Conservation (phyloP, 495 filamentous ascomycete genomes). For the Podospora pseudocomata region DNA sequence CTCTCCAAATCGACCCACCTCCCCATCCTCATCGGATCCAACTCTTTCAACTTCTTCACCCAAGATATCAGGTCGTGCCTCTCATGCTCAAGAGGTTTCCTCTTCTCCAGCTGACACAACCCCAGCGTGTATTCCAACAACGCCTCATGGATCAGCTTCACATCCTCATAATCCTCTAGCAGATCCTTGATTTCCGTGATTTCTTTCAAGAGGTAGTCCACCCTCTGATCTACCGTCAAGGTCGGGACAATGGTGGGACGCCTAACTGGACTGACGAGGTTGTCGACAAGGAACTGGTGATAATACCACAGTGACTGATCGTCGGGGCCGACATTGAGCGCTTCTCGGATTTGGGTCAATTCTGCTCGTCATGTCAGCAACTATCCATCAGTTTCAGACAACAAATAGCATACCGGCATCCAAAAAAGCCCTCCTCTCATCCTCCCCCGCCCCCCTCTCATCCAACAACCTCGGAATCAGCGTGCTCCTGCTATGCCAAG, state of each 20-base stretch:
- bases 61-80: conserved; percentile 52
- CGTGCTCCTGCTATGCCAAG: conserved; percentile 87
- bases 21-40: conserved; percentile 68
- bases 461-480: conserved; percentile 72
- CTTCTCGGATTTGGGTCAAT: conserved; percentile 67
- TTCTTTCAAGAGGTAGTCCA: conserved; percentile 63
- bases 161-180: conserved; percentile 67
- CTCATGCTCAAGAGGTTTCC: conserved; percentile 35
- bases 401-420: conserved; percentile 57
- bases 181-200: conserved; percentile 68
- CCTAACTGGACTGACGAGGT: conserved; percentile 39
- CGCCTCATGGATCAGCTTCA: conserved; percentile 77
- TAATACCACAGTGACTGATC: conserved; percentile 98
- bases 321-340: conserved; percentile 78
- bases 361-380: conserved; percentile 42
- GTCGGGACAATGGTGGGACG: conserved; percentile 59
- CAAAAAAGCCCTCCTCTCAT: conserved; percentile 61
- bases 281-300: conserved; percentile 76
- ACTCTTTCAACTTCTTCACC: conserved; percentile 57
- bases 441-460: conserved; percentile 60
- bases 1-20: conserved; percentile 64
- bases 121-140: conserved; percentile 61
- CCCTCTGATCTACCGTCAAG: conserved; percentile 57
- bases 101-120: conserved; percentile 43
- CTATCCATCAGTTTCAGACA: background rate